These are phyloP conservation scores for Fragilaria radians DNA, from an alignment of 108 stramenopile genomes.

Conservation along the genomic window DNA sequence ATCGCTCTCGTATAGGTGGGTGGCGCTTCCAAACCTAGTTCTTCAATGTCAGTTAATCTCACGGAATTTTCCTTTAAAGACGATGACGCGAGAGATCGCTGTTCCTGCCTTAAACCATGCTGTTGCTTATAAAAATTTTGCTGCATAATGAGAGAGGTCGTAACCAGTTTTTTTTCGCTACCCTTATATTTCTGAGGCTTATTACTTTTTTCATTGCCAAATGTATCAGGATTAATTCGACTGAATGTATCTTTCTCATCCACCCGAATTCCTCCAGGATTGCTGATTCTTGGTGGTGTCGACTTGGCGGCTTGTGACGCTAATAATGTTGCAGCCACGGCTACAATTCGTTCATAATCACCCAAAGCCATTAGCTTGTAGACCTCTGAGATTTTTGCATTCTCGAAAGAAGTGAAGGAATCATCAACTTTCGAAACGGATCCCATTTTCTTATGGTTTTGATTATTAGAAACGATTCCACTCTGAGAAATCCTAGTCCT, in stretches of 20 bases:
- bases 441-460: conserved; percentile 51
- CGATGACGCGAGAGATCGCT: no score
- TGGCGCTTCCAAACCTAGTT: conserved; percentile 5
- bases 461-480: conserved; percentile 65
- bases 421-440: conserved; percentile 3
- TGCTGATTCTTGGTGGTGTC: conserved; percentile 9
- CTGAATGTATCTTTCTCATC: conserved; percentile 73
- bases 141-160: conserved; percentile 80
- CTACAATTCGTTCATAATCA: conserved; percentile 83
- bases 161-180: conserved; percentile 81
- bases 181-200: conserved; percentile 81
- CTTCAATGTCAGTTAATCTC: conserved; percentile 22
- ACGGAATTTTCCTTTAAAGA: no score
- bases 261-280: conserved; percentile 19
- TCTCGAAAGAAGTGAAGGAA: conserved; percentile 15
- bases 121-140: conserved; percentile 34
- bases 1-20: background rate
- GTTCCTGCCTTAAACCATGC: no score
- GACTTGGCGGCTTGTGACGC: conserved; percentile 2
- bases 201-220: conserved; percentile 86
- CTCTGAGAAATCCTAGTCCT: conserved; percentile 21
- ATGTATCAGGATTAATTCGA: conserved; percentile 78
- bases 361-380: conserved; percentile 76
- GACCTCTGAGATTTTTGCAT: conserved; percentile 60
- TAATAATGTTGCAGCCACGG: conserved; percentile 75